Evolutionary conservation across 805 yeast species (phyloP), one percentile per base, ranked within the genome.

Genomic region (Candida jianshihensis): DNA sequence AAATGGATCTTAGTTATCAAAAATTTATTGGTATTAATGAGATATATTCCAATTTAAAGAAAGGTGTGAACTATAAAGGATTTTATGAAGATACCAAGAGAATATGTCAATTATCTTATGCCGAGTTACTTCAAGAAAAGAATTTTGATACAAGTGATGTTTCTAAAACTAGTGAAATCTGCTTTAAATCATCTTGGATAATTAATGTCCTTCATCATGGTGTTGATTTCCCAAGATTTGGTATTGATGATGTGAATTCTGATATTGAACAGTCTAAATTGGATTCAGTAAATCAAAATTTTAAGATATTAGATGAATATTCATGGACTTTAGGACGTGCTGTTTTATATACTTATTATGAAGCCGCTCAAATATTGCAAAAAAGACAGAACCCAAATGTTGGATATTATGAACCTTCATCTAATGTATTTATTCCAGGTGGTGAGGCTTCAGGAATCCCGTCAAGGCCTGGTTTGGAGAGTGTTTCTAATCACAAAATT

Each of bases 1-100:
- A 71, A 7, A 71, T 78, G 56, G 77, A 72, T 44, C 75, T 78
- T 47, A 71, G 71, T 33, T 59, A 70, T 24, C 70, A 73, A 43
- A 71, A 69, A 39, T 78, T 79, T 39, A 61, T 75, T 28, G 86
- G 84, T 0, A 80, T 79, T 8, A 75, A 81, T 41, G 84, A 82
- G 5, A 77, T 77, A 50, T 77, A 81, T 78, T 78, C 78, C 46
- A 71, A 78, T 5, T 61, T 78, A 27, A 66, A 68, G n/a, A 62
- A 65, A 33, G 56, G 75, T 26, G 49, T 73, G 26, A 56, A 62
- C 10, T 58, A 62, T 14, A 47, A 51, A 10, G 51, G 58, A 54
- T 27, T 70, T 69, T 40, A 68, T 63, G 47, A 48, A 48, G 19
- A 68, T 33, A 72, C 83, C 0, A 49, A 60, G 11, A 63, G 63